Evolutionary conservation across 2,329 filamentous ascomycete species (phyloP).

Genomic region (Nemania bipapillata): DNA sequence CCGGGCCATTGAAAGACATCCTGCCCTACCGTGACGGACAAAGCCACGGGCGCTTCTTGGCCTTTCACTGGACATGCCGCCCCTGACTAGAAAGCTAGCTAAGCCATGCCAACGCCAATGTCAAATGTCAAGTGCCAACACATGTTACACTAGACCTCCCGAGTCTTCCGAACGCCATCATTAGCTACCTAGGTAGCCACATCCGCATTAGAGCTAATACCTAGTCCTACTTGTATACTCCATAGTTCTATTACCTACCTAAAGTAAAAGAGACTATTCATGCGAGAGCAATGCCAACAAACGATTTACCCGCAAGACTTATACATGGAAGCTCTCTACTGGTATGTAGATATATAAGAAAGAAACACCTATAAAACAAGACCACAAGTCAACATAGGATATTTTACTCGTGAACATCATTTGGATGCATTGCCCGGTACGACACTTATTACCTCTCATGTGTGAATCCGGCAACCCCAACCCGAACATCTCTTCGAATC

Average conservation of each 20-base stretch:
- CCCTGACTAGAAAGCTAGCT: slow-evolving; percentile 2
- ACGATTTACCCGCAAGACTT: neutral
- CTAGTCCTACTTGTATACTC: too few relatives aligned
- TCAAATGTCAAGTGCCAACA: neutral
- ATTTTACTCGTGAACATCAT: too few relatives aligned
- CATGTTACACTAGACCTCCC: slow-evolving; percentile 7
- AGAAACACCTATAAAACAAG: too few relatives aligned
- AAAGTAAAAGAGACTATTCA: neutral
- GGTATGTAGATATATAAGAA: too few relatives aligned
- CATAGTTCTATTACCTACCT: neutral
- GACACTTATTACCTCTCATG: neutral
- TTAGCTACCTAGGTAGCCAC: slow-evolving; percentile 11
- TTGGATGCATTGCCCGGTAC: too few relatives aligned
- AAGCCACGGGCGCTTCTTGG: neutral
- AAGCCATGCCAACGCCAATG: slow-evolving; percentile 29
- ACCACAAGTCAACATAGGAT: too few relatives aligned
- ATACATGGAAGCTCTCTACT: neutral
- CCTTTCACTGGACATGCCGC: neutral
- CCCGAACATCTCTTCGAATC: neutral
- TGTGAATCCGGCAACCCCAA: neutral
- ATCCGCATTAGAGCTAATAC: neutral
- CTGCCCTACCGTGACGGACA: neutral
- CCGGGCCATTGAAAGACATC: neutral
- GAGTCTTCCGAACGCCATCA: slow-evolving; percentile 24
- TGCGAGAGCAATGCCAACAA: neutral